Conservation (phyloP, 495 filamentous ascomycete genomes). For the Platismatia glauca region DNA sequence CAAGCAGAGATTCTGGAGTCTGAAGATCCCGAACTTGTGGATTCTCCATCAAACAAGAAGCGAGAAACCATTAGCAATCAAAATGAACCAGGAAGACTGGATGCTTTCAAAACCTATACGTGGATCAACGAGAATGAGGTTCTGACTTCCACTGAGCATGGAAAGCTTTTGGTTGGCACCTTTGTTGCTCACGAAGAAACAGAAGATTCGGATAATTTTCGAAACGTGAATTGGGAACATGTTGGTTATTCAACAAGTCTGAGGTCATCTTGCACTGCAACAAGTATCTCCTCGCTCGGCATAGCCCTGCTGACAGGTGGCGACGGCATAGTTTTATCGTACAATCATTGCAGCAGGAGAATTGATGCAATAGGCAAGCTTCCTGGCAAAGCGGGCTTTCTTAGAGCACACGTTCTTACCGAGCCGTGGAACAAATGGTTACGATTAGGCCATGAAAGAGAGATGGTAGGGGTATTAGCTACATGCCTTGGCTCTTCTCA, state of each 20-base stretch:
- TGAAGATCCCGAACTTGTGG: not conserved
- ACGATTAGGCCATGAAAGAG: not conserved
- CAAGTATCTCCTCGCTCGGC: constrained; percentile 25
- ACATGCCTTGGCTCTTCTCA: constrained; percentile 10
- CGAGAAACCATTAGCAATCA: not conserved
- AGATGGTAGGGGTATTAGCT: constrained; percentile 4
- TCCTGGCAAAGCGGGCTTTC: constrained; percentile 44
- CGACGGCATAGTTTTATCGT: constrained; percentile 45
- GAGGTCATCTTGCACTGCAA: constrained; percentile 37
- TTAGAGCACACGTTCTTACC: constrained; percentile 30
- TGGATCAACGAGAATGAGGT: constrained; percentile 52
- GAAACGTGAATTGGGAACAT: constrained; percentile 5
- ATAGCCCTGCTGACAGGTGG: constrained; percentile 45
- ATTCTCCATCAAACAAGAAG: not conserved
- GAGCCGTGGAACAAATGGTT: not conserved
- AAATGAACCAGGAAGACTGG: constrained; percentile 21
- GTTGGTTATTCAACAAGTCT: constrained; percentile 27
- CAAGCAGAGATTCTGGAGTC: not conserved
- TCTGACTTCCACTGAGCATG: constrained; percentile 50
- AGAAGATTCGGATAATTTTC: not conserved
- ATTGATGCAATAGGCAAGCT: constrained; percentile 28
- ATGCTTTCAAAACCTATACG: constrained; percentile 52
- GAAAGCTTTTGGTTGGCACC: constrained; percentile 47
- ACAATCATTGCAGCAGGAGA: constrained; percentile 24
- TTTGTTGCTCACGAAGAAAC: constrained; percentile 3